Percentiles rank a stretch among this genome's conserved stretches.
Conservation (phyloP, 371 early-diverging fungal species). For the Mucor sp. region DNA sequence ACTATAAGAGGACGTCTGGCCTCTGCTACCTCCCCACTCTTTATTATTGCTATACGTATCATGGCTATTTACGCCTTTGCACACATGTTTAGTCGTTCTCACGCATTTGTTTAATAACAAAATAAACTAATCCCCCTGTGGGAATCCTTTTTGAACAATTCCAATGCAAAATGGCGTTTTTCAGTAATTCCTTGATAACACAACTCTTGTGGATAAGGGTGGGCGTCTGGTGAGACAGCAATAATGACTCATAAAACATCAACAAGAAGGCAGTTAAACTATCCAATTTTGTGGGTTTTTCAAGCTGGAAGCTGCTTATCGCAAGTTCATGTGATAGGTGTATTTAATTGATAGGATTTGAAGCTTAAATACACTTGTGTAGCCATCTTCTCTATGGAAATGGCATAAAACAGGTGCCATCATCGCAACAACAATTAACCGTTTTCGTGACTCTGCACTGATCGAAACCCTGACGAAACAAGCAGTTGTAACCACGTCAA, state of each 20-base stretch:
- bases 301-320: neutral
- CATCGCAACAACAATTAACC: neutral
- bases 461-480: neutral
- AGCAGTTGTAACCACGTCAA: too few species aligned
- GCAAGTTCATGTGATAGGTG: neutral
- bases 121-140: neutral
- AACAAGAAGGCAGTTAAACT: neutral
- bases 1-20: neutral
- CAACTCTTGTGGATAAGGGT: neutral
- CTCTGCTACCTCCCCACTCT: conserved; percentile 11
- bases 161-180: conserved; percentile 1
- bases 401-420: neutral
- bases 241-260: neutral
- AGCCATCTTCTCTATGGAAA: neutral
- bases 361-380: neutral
- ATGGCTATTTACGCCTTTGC: neutral
- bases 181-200: neutral
- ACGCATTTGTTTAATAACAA: conserved; percentile 2
- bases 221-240: neutral
- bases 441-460: neutral
- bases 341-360: neutral
- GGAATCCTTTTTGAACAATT: neutral
- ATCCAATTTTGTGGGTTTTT: neutral
- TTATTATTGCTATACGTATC: neutral
- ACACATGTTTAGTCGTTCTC: neutral